These are phyloP conservation scores for Torulaspora globosa DNA, from an alignment of 1,139 yeast species.

Conservation along the genomic window DNA sequence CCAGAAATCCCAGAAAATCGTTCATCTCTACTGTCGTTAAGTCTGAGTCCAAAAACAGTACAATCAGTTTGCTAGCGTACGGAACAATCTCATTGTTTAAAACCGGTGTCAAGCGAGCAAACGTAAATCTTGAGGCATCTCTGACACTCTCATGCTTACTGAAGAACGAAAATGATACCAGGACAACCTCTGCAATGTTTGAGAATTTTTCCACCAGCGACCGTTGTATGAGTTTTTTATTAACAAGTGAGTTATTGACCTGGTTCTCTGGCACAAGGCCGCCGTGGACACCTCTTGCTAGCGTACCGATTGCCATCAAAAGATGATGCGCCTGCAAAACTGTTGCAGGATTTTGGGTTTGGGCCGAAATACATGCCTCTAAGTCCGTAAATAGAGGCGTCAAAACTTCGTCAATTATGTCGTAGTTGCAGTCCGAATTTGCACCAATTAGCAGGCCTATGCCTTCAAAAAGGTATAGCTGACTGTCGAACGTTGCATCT, in stretches of 20 bases:
- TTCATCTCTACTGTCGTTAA: constrained; percentile 62
- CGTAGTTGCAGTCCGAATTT: constrained; percentile 42
- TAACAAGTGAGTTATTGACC: constrained; percentile 35
- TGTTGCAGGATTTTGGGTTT: constrained; percentile 44
- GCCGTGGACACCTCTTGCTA: constrained; percentile 68
- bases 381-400: constrained; percentile 75
- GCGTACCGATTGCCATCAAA: constrained; percentile 83
- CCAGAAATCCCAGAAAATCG: constrained; percentile 80
- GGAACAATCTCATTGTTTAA: constrained; percentile 54
- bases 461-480: constrained; percentile 78
- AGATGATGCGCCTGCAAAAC: constrained; percentile 80
- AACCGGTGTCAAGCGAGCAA: constrained; percentile 80
- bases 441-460: constrained; percentile 57
- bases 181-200: constrained; percentile 75
- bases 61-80: constrained; percentile 65
- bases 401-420: constrained; percentile 58
- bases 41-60: constrained; percentile 65
- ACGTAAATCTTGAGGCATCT: constrained; percentile 81
- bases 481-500: constrained; percentile 68
- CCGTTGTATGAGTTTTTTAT: constrained; percentile 29
- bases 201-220: constrained; percentile 50
- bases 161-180: constrained; percentile 76
- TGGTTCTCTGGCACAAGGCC: constrained; percentile 39
- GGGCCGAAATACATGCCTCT: constrained; percentile 58
- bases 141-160: constrained; percentile 65